Percentiles rank a stretch among this genome's conserved stretches.
These are phyloP conservation scores for Candida ponderosae DNA, from an alignment of 805 yeast genomes.

Conservation along the genomic window DNA sequence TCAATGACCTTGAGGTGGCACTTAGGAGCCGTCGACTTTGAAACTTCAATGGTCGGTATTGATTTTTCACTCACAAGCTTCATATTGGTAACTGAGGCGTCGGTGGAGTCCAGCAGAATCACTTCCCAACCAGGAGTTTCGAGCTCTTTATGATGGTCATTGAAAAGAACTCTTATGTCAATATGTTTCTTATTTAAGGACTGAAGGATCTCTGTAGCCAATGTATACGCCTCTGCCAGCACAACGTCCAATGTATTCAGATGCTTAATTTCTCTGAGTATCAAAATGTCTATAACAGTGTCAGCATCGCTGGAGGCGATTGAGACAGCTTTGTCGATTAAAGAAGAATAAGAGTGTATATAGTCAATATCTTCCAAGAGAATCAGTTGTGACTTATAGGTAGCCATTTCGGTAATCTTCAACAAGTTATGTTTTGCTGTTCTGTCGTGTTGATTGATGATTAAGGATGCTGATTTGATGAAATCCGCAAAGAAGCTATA, in stretches of 20 bases:
- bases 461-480: no score
- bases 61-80: neutral
- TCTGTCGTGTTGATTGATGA: no score
- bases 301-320: conserved; percentile 5
- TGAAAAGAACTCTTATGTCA: conserved; percentile 14
- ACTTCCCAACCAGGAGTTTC: conserved; percentile 13
- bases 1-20: conserved; percentile 3
- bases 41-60: conserved; percentile 4
- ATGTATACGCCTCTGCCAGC: conserved; percentile 14
- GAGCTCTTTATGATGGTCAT: conserved; percentile 14
- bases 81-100: conserved; percentile 5
- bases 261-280: conserved; percentile 8
- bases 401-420: no score
- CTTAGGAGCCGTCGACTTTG: conserved; percentile 1
- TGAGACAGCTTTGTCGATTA: conserved; percentile 11
- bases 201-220: conserved; percentile 9
- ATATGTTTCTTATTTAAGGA: conserved; percentile 5
- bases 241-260: conserved; percentile 14
- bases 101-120: conserved; percentile 10
- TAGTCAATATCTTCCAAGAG: conserved; percentile 10
- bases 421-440: no score
- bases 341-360: conserved; percentile 12
- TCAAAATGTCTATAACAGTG: conserved; percentile 11
- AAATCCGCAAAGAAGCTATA: no score
- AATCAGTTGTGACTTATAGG: conserved; percentile 11